Base-by-base conservation (phyloP, 345 rosid genomes). In the Balakata baccata region DNA sequence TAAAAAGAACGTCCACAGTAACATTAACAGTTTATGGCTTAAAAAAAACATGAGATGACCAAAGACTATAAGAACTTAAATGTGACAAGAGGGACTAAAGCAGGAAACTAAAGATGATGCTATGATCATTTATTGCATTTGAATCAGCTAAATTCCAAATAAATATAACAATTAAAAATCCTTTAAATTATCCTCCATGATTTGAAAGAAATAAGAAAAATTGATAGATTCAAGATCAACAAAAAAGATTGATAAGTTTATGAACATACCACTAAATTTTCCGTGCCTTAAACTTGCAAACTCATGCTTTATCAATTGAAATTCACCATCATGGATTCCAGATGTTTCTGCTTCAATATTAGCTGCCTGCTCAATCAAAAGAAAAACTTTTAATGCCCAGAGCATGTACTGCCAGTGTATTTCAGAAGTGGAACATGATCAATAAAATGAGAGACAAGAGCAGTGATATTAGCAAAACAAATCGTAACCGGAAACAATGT, bases 341-440 rank as follows among this genome's bases (percentile, higher is more conserved):
- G 96, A 67, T 56, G 87, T 81, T 78, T 89, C 97, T 80, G 87
- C 85, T 81, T 95, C 97, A 56, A 87, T 80, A 77, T 91, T 92
- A 79, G 98, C 90, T 66, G 94, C 90, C 99, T 95, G 89, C 78
- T 77, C 43, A 43, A 65, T 54, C 58, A 71, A 46, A 18, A 54
- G 46, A 64, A n/a, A 22, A 58, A 20, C 2, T 29, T 8, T 3
- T 68, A n/a, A 68, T 37, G 41, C 37, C 23, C 46, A 23, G 9
- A 8, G 41, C 6, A 49, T 3, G 22, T 20, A 16, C 34, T 64
- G 63, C 64, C 11, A 29, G 34, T 2, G 34, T 29, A 29, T 29
- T 29, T 29, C 34, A 29, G 34, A 29, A 29, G 34, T 29, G 34
- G 34, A 29, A 29, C 34, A 1, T 29, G 34, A 29, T 29, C 34